phyloP scores from a whole-genome alignment of 2,329 filamentous ascomycete species.

The Cadophora luteo-olivacea region DNA sequence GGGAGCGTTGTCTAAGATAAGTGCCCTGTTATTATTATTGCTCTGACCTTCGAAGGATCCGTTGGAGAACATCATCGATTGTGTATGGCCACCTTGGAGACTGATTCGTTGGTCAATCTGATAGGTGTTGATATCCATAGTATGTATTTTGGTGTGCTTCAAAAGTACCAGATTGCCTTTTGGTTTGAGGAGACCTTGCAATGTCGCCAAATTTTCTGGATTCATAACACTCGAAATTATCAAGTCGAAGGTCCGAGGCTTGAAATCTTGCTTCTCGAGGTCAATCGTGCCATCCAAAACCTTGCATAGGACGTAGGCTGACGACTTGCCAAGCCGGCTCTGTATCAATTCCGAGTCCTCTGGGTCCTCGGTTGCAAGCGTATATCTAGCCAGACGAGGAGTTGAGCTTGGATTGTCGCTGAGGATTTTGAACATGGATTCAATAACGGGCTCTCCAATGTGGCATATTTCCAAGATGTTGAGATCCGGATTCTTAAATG shows the following conservation, averaged over 20 bases:
- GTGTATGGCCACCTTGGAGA: background rate
- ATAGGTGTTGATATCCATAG: background rate
- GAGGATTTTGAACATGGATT: background rate
- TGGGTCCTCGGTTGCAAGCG: background rate
- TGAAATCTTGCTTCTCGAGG: conserved; percentile 14
- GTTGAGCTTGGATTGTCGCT: conserved; percentile 6
- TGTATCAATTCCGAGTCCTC: background rate
- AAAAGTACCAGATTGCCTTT: conserved; percentile 1
- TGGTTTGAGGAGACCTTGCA: conserved; percentile 7
- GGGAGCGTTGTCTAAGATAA: background rate
- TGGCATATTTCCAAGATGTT: conserved; percentile 21
- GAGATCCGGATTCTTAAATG: conserved; percentile 20
- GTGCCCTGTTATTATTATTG: background rate
- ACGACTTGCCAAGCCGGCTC: background rate
- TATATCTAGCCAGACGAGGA: conserved; percentile 13
- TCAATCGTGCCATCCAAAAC: background rate
- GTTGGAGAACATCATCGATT: background rate
- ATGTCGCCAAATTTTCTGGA: background rate
- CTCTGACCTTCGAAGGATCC: background rate
- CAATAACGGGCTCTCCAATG: background rate
- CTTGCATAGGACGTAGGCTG: conserved; percentile 4
- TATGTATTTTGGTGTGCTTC: background rate
- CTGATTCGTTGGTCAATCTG: background rate
- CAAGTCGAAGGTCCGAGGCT: conserved; percentile 13
- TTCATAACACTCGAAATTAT: background rate